Conservation (phyloP, 1,284 basidiomycete genomes). For the Ganoderma meredithae region DNA sequence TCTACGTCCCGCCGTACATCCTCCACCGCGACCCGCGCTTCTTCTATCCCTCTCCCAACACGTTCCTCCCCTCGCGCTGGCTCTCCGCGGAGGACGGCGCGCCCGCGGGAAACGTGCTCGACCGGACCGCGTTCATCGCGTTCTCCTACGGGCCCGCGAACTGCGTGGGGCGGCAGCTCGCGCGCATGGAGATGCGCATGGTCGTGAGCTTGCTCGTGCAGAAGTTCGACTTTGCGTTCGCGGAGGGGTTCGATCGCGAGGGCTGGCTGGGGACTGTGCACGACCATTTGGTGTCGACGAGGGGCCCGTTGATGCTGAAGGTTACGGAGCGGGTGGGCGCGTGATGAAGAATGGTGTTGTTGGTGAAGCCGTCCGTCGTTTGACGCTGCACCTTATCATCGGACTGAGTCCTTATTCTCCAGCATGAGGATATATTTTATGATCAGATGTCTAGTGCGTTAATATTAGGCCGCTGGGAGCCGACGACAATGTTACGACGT, state of each 20-base stretch:
- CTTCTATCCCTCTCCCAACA: constrained; percentile 37
- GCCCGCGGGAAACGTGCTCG: constrained; percentile 21
- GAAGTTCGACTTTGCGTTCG: constrained; percentile 34
- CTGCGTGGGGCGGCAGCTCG: constrained; percentile 42
- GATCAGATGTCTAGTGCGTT: no score
- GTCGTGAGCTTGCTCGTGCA: constrained; percentile 35
- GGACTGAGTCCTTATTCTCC: no score
- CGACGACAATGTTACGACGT: no score
- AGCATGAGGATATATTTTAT: no score
- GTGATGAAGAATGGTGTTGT: neutral
- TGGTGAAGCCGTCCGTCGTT: neutral
- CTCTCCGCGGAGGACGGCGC: constrained; percentile 17
- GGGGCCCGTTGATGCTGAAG: neutral
- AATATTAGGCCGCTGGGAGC: no score
- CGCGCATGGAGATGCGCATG: constrained; percentile 29
- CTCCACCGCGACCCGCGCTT: constrained; percentile 41
- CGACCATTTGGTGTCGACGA: constrained; percentile 2
- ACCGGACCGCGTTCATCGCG: constrained; percentile 37
- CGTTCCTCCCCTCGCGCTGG: constrained; percentile 41
- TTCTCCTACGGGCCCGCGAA: constrained; percentile 40
- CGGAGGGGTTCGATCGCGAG: constrained; percentile 20
- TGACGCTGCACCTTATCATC: neutral
- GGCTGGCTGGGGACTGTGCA: neutral
- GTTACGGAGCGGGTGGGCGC: neutral
- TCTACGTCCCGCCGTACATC: constrained; percentile 4